A percentile compares a stretch with the other conserved stretches of the same genome.
Evolutionary conservation across 2,329 filamentous ascomycete species (phyloP).

Genomic region (Trichoderma pleuroti): DNA sequence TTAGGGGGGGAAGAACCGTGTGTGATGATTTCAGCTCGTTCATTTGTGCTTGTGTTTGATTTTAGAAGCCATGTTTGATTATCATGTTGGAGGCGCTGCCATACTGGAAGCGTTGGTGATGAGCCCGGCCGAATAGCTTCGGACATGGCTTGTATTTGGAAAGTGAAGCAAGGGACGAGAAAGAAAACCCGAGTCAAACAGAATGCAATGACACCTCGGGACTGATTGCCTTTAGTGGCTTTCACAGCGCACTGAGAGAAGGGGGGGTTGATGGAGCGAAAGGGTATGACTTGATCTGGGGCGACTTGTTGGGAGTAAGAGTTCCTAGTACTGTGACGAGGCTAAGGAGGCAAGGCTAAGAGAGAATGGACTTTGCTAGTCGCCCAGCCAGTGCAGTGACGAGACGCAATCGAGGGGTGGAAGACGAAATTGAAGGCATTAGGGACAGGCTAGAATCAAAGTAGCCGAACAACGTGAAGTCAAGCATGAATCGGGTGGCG

Average conservation of each 20-base stretch:
- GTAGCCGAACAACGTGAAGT: neutral
- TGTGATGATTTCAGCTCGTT: neutral
- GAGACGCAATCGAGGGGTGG: neutral
- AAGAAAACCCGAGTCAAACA: neutral
- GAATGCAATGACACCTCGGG: neutral
- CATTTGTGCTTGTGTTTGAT: neutral
- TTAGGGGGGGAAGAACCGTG: neutral
- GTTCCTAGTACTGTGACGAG: neutral
- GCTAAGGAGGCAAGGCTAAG: conserved; percentile 2
- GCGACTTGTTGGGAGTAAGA: neutral
- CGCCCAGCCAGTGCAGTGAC: neutral
- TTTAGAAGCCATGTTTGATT: neutral
- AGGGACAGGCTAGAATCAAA: conserved; percentile 7
- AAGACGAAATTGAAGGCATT: neutral
- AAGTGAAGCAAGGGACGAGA: neutral
- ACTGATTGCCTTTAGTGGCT: neutral
- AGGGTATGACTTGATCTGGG: neutral
- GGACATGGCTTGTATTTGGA: neutral
- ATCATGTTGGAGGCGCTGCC: neutral
- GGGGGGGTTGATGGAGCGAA: neutral
- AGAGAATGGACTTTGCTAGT: neutral
- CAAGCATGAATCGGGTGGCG: neutral
- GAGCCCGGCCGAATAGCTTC: neutral
- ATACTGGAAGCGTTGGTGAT: neutral
- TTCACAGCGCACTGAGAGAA: neutral